Percentiles rank a stretch among this genome's conserved stretches.
phyloP scores from a whole-genome alignment of 139 green algal species.

The Limnomonas spitsbergensis region DNA sequence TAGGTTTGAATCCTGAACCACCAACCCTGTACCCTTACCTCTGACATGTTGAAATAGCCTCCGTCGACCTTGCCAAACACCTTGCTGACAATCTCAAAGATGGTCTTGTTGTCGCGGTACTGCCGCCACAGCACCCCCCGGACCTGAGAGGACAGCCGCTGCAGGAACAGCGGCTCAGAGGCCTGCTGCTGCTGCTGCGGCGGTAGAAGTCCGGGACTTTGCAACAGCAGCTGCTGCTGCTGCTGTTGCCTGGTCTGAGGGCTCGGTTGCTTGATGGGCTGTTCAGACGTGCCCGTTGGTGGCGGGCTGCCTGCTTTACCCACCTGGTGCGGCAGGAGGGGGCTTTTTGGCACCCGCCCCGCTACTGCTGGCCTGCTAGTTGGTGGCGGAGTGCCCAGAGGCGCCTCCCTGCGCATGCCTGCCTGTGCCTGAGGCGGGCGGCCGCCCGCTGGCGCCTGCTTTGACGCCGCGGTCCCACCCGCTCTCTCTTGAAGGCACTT shows the following conservation, averaged over 20 bases:
- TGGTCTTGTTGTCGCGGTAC: conserved; percentile 3
- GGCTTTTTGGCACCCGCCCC: not conserved
- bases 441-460: too few relatives aligned
- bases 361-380: not conserved
- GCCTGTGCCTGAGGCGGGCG: too few relatives aligned
- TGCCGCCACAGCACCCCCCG: conserved; percentile 23
- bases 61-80: conserved; percentile 12
- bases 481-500: too few relatives aligned
- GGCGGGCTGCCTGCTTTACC: not conserved
- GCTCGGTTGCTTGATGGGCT: not conserved
- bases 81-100: conserved; percentile 15
- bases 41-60: conserved; percentile 1
- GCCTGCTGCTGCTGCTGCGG: too few relatives aligned
- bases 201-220: not conserved
- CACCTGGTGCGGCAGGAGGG: not conserved
- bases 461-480: too few relatives aligned
- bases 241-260: not conserved
- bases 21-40: too few relatives aligned
- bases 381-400: too few relatives aligned
- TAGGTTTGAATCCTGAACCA: too few relatives aligned
- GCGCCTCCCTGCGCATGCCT: too few relatives aligned
- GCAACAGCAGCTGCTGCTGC: not conserved
- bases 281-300: not conserved
- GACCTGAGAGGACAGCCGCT: conserved; percentile 13
- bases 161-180: conserved; percentile 1